Evolutionary conservation across 805 yeast genomes (phyloP), one percentile per base, ranked within the genome.

Genomic region (Yamadazyma ubonensis): DNA sequence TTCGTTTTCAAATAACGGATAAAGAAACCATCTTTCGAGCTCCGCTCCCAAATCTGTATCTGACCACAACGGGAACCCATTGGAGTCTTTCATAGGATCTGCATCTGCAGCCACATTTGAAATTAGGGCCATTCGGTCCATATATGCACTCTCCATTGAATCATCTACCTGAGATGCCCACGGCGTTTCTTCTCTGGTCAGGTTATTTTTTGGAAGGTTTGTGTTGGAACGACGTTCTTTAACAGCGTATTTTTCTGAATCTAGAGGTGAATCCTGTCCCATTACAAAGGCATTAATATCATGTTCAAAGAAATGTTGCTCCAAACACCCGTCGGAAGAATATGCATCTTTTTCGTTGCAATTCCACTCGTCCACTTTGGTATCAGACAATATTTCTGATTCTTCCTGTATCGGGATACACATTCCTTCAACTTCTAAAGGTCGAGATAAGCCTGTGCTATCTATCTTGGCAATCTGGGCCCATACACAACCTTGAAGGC

Each of bases 11-110:
- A 40, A 37, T 21, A 45, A 34, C 12, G 49, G 49, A 19, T 39
- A 37, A 18, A 45, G 40, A 21, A 45, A 45, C 49, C 49, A 45
- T n/a, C 49, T 20, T 17, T 45, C 49, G 11, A 45, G 28, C 29
- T 45, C 49, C 3, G 49, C 49, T 2, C 44, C 49, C 22, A 45
- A 32, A 28, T 30, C 34, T 14, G 27, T 21, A 17, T 39, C 46
- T n/a, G 45, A 30, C 40, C 39, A 44, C 5, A 14, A 14, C 12
- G 33, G 23, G 6, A 35, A 18, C 8, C 22, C 29, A 12, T 30
- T 27, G 7, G 29, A 31, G 9, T 34, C 39, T n/a, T 28, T 29
- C n/a, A 31, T 27, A 10, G 44, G 44, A 9, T 39, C 38, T 14
- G 46, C 39, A 11, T 29, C 38, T 10, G 36, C 38, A 17, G 39